Evolutionary conservation across 805 yeast genomes (phyloP).

Genomic region (Yamadazyma sp.): DNA sequence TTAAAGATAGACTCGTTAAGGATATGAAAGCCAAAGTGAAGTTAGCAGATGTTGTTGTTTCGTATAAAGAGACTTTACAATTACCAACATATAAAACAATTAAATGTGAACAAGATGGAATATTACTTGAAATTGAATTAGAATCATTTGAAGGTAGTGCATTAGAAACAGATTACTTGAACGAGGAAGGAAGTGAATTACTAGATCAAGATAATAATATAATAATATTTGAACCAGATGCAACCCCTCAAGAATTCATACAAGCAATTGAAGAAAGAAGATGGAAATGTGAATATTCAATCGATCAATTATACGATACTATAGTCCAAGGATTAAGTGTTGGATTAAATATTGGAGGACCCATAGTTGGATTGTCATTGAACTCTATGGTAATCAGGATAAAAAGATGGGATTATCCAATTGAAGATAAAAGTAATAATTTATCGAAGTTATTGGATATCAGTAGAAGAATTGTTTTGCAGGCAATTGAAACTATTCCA

Average conservation of each 20-base stretch:
- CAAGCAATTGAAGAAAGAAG: constrained; percentile 28
- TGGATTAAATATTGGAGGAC: constrained; percentile 68
- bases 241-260: constrained; percentile 25
- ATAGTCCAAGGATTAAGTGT: constrained; percentile 58
- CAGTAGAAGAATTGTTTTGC: constrained; percentile 34
- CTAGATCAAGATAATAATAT: constrained; percentile 49
- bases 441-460: constrained; percentile 42
- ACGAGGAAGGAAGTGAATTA: constrained; percentile 37
- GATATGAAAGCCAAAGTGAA: constrained; percentile 82
- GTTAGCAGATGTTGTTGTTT: constrained; percentile 81
- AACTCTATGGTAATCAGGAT: constrained; percentile 60
- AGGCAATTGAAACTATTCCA: constrained; percentile 17
- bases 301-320: constrained; percentile 52
- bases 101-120: constrained; percentile 16
- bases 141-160: constrained; percentile 39
- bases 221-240: constrained; percentile 31
- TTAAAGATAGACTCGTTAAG: constrained; percentile 70
- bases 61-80: constrained; percentile 71
- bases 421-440: constrained; percentile 41
- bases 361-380: constrained; percentile 51
- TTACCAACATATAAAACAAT: constrained; percentile 19
- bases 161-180: constrained; percentile 27
- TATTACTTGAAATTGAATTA: constrained; percentile 24
- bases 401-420: constrained; percentile 50
- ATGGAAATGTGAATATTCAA: constrained; percentile 49